phyloP scores from a whole-genome alignment of 331 rosid species.

The Rhamnella rubrinervis region DNA sequence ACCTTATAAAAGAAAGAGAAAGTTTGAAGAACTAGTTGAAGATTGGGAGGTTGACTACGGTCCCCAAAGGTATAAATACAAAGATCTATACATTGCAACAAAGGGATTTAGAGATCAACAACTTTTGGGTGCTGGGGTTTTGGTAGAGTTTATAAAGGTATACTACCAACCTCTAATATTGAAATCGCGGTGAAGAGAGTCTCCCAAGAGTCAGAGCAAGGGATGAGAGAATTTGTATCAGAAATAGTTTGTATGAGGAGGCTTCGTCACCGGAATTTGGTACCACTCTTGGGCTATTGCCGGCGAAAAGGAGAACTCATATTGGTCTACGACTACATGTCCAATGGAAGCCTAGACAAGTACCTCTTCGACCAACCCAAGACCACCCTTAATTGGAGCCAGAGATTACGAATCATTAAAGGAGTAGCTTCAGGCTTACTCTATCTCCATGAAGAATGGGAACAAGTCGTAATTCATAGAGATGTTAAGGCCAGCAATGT shows the following conservation, averaged over 20 bases:
- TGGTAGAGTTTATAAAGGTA: conserved; percentile 42
- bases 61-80: conserved; percentile 38
- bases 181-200: conserved; percentile 38
- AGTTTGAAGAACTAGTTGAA: conserved; percentile 37
- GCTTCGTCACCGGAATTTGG: conserved; percentile 44
- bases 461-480: conserved; percentile 42
- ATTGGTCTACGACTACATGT: conserved; percentile 41
- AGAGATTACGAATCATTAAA: conserved; percentile 31
- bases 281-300: conserved; percentile 42
- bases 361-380: conserved; percentile 15
- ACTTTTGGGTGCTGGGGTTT: conserved; percentile 42
- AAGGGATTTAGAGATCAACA: conserved; percentile 35
- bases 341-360: conserved; percentile 41
- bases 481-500: conserved; percentile 51
- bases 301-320: conserved; percentile 30
- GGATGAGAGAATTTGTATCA: conserved; percentile 41
- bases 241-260: conserved; percentile 39
- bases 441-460: conserved; percentile 46
- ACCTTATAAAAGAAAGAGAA: conserved; percentile 17
- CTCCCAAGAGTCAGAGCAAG: conserved; percentile 33
- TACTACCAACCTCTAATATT: conserved; percentile 17
- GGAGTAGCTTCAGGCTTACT: conserved; percentile 40
- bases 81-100: conserved; percentile 37
- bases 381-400: conserved; percentile 28
- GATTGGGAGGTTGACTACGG: conserved; percentile 47